These are phyloP conservation scores for Teunomyces atbi DNA, from an alignment of 805 yeast species.

Conservation along the genomic window DNA sequence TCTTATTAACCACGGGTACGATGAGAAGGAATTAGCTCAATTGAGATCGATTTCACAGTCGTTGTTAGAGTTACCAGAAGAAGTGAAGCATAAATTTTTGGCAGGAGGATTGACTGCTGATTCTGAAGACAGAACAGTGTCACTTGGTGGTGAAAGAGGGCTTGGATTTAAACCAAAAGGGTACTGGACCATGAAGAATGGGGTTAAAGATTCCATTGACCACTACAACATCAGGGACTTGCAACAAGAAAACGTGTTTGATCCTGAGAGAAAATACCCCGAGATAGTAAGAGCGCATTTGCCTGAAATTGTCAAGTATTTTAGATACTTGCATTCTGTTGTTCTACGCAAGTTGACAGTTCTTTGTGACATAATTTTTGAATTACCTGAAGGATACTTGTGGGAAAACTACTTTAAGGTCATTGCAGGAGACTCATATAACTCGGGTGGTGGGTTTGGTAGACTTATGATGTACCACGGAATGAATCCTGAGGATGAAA, in stretches of 20 bases:
- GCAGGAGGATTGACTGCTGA: conserved; percentile 40
- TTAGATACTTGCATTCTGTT: conserved; percentile 18
- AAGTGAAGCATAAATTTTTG: conserved; percentile 33
- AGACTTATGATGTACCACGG: conserved; percentile 29
- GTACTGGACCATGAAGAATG: conserved; percentile 30
- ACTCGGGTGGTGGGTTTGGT: conserved; percentile 30
- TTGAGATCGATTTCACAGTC: conserved; percentile 42
- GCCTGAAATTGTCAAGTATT: conserved; percentile 23
- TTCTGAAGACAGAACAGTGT: conserved; percentile 22
- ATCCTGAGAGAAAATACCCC: conserved; percentile 21
- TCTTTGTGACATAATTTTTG: conserved; percentile 27
- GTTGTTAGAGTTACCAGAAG: conserved; percentile 39
- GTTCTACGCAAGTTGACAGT: conserved; percentile 22
- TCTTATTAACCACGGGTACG: conserved; percentile 41
- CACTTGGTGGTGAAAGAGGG: conserved; percentile 30
- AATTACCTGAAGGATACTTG: conserved; percentile 26
- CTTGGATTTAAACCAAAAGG: conserved; percentile 30
- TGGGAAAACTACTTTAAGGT: conserved; percentile 29
- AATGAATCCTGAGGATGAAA: conserved; percentile 22
- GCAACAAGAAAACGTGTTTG: conserved; percentile 22
- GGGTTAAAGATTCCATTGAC: conserved; percentile 26
- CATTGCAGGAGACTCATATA: conserved; percentile 18
- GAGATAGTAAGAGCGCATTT: conserved; percentile 22
- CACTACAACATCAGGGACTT: conserved; percentile 28
- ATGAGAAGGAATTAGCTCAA: conserved; percentile 28